Evolutionary conservation across 208 protist genomes (phyloP), one percentile per base, ranked within the genome.

Genomic region (Trypanosoma boissoni): DNA sequence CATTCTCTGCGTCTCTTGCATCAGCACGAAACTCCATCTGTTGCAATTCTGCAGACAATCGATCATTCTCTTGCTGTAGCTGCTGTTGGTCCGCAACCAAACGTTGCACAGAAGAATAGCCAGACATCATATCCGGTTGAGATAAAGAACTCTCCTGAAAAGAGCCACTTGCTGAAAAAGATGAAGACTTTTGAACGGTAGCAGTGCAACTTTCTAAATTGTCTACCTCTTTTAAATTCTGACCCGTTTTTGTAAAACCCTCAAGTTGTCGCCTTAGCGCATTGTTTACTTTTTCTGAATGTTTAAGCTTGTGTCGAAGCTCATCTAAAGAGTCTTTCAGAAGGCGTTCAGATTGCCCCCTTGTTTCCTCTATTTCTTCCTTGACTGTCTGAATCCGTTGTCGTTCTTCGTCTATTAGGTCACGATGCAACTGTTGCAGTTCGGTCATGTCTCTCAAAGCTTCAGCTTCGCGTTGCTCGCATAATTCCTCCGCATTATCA

Each of bases 381-480:
- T 58, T 58, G 1, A 85, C 36, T 21, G 24, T 58, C 43, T 80
- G 67, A 29, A 64, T 52, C 26, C 76, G 82, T 5, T 74, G 54
- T 5, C 68, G 74, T 58, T 91, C 83, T 45, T 88, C 78, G 4
- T 79, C 73, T 1, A 94, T 37, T 5, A 91, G 58, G 23, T 86
- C 72, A 39, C 74, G 71, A 14, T 81, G 78, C 20, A 89, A 55
- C 3, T 72, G 74, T 27, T 77, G 75, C 9, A 91, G 58, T 54
- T 89, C 74, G 8, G 72, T 80, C 79, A 94, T 84, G 51, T 94
- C 87, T 9, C 70, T 66, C 14, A 91, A 61, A n/a, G 83, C 81
- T 29, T 94, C 70, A 5, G 76, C 70, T 34, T 91, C 87, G 4
- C 83, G 72, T 24, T 67, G 69, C 56, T 91, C 83, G 54, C 80